Evolutionary conservation across 2,329 filamentous ascomycete species (phyloP).

Genomic region (Claviceps africana): DNA sequence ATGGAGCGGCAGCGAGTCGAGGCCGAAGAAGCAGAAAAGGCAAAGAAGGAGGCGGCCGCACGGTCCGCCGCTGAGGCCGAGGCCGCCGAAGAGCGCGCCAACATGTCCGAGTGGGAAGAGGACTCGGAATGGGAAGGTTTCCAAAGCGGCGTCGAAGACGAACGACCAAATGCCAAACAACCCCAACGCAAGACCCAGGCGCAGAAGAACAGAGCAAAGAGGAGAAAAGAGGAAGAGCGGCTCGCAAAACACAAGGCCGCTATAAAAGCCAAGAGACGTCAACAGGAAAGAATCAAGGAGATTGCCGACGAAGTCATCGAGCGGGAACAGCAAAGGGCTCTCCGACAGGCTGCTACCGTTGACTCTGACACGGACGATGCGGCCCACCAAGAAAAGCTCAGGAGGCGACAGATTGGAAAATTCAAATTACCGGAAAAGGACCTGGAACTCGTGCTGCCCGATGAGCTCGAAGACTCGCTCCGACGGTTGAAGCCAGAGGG

Average conservation of each 20-base stretch:
- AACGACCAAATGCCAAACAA: conserved; percentile 48
- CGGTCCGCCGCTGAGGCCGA: conserved; percentile 61
- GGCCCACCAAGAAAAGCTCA: conserved; percentile 48
- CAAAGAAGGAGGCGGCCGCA: conserved; percentile 53
- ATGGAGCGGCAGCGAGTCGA: conserved; percentile 62
- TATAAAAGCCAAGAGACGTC: conserved; percentile 57
- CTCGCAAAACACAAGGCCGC: conserved; percentile 60
- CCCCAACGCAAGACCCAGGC: conserved; percentile 73
- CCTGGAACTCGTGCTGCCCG: conserved; percentile 65
- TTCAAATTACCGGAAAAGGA: conserved; percentile 61
- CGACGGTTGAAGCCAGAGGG: conserved; percentile 82
- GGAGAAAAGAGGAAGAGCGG: conserved; percentile 76
- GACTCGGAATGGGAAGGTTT: conserved; percentile 87
- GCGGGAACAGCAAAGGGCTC: conserved; percentile 36
- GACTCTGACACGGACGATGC: conserved; percentile 37
- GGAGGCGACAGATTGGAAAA: conserved; percentile 62
- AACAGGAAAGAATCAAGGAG: conserved; percentile 57
- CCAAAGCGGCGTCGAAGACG: conserved; percentile 65
- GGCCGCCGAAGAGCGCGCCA: conserved; percentile 52
- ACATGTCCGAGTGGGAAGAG: conserved; percentile 62
- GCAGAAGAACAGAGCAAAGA: conserved; percentile 77
- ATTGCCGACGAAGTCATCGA: conserved; percentile 50
- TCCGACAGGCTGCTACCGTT: conserved; percentile 27
- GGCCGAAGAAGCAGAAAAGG: conserved; percentile 50
- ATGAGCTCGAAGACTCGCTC: conserved; percentile 73